Evolutionary conservation across 2,329 filamentous ascomycete species (phyloP), one percentile per base, ranked within the genome.

Genomic region (Colletotrichum zoysiae): DNA sequence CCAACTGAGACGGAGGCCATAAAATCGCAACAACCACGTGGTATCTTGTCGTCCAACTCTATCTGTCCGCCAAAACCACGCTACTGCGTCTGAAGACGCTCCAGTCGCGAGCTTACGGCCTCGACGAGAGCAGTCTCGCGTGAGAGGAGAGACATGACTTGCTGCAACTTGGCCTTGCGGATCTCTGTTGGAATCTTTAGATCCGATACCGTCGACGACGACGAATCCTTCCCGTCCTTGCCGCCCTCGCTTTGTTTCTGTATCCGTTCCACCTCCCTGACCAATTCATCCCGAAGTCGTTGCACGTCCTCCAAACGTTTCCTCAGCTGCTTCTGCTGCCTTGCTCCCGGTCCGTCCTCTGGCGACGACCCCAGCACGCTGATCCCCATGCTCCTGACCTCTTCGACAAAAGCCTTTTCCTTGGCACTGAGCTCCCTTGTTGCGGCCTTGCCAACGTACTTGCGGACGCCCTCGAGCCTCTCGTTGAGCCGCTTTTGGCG

Each of bases 121-220:
- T 93, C 91, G 8, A 93, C 89, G 76, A 93, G 80, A 6, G 90
- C 90, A 58, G 88, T 88, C 81, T 94, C 91, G 38, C 91, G 84
- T 69, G 91, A 89, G 74, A 94, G 81, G 71, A 93, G 79, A 38
- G 82, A 82, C 80, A 89, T 89, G 30, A 93, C 89, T 78, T 92
- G 87, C 68, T 85, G 84, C 74, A 93, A 80, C 81, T 92, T 92
- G 62, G 85, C 87, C 80, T 86, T 88, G 70, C 90, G 85, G 70
- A 92, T 86, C 66, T 90, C 89, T 26, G 85, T 82, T 16, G 90
- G 88, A 65, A 92, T 88, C 74, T 85, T 83, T 62, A 88, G 75
- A 71, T 86, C 84, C 57, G 77, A 75, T 44, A 74, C 76, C n/a
- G 82, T 80, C 23, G 82, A 80, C 35, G 83, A 78, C 48, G 79